A percentile compares a stretch with the other conserved stretches of the same genome.
phyloP scores from a whole-genome alignment of 169 alveolate species.

The Besnoitia besnoiti region DNA sequence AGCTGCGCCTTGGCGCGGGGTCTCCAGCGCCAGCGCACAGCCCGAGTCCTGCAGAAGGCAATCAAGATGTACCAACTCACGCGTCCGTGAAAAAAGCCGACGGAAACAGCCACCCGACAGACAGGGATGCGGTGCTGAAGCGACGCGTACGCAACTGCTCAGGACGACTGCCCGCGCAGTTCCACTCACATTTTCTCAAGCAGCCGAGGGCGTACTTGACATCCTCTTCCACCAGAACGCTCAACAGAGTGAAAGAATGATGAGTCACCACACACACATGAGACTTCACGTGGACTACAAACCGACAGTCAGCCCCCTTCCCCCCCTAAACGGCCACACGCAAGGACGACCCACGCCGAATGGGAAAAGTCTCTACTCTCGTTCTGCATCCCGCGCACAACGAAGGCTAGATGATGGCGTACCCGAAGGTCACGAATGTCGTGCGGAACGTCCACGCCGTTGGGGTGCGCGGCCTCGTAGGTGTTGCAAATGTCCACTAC shows the following conservation, averaged over 20 bases:
- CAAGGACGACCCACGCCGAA: not conserved
- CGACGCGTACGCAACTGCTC: too few species aligned
- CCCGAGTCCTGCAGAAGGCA: not conserved
- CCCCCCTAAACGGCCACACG: too few species aligned
- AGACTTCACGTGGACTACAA: too few species aligned
- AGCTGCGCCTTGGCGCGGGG: not conserved
- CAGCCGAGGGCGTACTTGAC: too few species aligned
- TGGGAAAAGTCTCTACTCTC: not conserved
- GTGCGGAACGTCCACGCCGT: slow-evolving; percentile 13
- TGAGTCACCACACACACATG: too few species aligned
- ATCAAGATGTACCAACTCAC: too few species aligned
- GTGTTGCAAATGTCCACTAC: not conserved
- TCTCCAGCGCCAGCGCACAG: not conserved
- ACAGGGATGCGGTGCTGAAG: not conserved
- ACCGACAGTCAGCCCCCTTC: too few species aligned
- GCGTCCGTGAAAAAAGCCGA: too few species aligned
- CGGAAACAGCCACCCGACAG: not conserved
- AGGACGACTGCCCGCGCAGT: too few species aligned
- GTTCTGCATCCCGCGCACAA: not conserved
- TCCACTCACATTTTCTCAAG: too few species aligned
- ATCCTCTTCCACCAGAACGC: too few species aligned
- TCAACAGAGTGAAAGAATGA: too few species aligned
- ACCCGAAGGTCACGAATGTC: slow-evolving; percentile 20
- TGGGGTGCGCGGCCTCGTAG: slow-evolving; percentile 5
- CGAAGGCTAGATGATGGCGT: not conserved